phyloP scores from a whole-genome alignment of 2,329 filamentous ascomycete genomes.

The Juglanconis oblonga region DNA sequence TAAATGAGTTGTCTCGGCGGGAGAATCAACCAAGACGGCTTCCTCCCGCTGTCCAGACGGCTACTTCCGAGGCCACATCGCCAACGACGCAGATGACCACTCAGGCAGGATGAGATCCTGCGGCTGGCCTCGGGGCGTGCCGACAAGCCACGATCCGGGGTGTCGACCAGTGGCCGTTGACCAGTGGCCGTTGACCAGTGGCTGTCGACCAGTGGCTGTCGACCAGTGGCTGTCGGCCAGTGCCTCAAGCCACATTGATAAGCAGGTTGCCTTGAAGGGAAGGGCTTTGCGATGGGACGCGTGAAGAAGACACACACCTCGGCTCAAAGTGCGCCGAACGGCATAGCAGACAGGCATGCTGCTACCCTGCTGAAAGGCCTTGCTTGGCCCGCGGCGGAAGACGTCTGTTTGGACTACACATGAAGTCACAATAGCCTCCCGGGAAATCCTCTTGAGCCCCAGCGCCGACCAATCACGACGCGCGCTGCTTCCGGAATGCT shows the following conservation, averaged over 20 bases:
- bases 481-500: background rate
- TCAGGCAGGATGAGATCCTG: background rate
- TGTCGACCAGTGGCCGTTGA: no score
- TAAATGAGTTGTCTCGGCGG: background rate
- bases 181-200: no score
- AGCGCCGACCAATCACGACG: constrained; percentile 8
- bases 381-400: background rate
- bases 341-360: background rate
- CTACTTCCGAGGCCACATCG: background rate
- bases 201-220: background rate
- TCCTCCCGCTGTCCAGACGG: background rate
- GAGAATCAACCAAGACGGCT: background rate
- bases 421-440: constrained; percentile 6
- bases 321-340: background rate
- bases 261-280: background rate
- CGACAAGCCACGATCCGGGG: background rate
- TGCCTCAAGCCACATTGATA: background rate
- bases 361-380: background rate
- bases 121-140: background rate
- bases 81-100: background rate
- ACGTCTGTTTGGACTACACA: background rate
- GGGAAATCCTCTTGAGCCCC: constrained; percentile 18
- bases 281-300: background rate
- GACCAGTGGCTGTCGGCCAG: no score
- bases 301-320: background rate